Evolutionary conservation across 345 rosid genomes (phyloP).

Genomic region (Moringa oleifera): DNA sequence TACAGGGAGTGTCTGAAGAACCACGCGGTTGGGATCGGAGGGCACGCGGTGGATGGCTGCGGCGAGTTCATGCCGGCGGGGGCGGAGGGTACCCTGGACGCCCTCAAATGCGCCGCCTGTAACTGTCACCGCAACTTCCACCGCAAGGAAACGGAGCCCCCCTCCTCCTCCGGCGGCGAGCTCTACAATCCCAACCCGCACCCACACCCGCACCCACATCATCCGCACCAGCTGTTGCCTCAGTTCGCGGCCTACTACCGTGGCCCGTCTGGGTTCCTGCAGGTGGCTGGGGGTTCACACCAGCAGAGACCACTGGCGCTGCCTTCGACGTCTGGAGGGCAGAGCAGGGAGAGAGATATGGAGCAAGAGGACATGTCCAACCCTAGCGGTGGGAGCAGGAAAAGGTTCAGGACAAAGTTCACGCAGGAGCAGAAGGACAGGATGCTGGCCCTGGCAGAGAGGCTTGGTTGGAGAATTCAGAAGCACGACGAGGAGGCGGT

Average conservation of each 20-base stretch:
- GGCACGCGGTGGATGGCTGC: slow-evolving; percentile 81
- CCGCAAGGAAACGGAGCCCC: slow-evolving; percentile 44
- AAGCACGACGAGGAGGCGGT: slow-evolving; percentile 68
- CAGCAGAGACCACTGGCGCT: slow-evolving; percentile 37
- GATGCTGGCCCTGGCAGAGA: slow-evolving; percentile 68
- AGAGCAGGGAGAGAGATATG: slow-evolving; percentile 40
- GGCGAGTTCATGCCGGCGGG: slow-evolving; percentile 82
- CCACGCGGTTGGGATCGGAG: slow-evolving; percentile 77
- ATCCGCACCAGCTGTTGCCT: slow-evolving; percentile 19
- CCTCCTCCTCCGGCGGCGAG: slow-evolving; percentile 17
- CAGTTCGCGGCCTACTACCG: slow-evolving; percentile 56
- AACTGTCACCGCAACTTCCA: slow-evolving; percentile 85
- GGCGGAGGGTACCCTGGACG: slow-evolving; percentile 60
- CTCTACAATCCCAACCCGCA: slow-evolving; percentile 29
- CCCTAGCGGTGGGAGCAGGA: slow-evolving; percentile 37
- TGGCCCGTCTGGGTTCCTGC: slow-evolving; percentile 47
- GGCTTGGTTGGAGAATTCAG: slow-evolving; percentile 74
- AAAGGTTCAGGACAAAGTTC: slow-evolving; percentile 66
- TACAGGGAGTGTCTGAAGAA: slow-evolving; percentile 77
- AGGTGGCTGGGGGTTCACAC: slow-evolving; percentile 27
- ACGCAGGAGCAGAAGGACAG: slow-evolving; percentile 70
- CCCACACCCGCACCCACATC: slow-evolving; percentile 23
- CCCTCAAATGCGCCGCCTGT: slow-evolving; percentile 82
- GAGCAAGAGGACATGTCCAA: slow-evolving; percentile 46
- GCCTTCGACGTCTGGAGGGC: slow-evolving; percentile 42